These are phyloP conservation scores for Fusarium humuli DNA, from an alignment of 2,329 filamentous ascomycete species.

Conservation along the genomic window DNA sequence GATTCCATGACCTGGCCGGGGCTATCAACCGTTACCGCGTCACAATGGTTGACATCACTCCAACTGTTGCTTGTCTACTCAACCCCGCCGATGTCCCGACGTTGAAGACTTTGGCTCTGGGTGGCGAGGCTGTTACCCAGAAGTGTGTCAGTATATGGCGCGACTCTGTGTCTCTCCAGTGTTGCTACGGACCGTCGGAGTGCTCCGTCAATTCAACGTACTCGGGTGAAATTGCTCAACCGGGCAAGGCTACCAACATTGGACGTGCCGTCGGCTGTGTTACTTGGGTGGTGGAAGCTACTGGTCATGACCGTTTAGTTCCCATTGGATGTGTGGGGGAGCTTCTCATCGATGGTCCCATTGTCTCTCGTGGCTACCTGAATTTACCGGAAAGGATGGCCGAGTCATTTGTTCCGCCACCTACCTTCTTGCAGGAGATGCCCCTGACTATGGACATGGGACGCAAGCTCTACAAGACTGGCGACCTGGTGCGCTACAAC, in stretches of 20 bases:
- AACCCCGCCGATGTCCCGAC: slow-evolving; percentile 23
- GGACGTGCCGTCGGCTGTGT: slow-evolving; percentile 29
- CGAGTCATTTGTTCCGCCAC: slow-evolving; percentile 20
- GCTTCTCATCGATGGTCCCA: slow-evolving; percentile 35
- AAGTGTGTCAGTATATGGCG: slow-evolving; percentile 38
- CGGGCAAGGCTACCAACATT: slow-evolving; percentile 33
- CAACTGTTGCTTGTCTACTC: slow-evolving; percentile 34
- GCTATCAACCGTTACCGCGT: slow-evolving; percentile 25
- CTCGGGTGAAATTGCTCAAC: slow-evolving; percentile 19
- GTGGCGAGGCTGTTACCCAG: slow-evolving; percentile 30
- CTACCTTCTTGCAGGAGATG: neutral
- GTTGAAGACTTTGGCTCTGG: slow-evolving; percentile 28
- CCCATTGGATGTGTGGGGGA: slow-evolving; percentile 30
- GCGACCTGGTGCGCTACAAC: slow-evolving; percentile 60
- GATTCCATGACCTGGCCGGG: slow-evolving; percentile 27
- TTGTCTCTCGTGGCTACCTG: slow-evolving; percentile 37
- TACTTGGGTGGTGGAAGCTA: slow-evolving; percentile 29
- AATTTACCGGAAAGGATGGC: slow-evolving; percentile 32
- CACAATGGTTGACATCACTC: slow-evolving; percentile 33
- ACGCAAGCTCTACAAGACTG: slow-evolving; percentile 57
- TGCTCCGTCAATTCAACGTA: slow-evolving; percentile 33
- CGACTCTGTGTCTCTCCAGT: slow-evolving; percentile 29
- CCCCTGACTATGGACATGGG: neutral
- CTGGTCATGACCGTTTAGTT: slow-evolving; percentile 1
- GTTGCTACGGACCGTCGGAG: slow-evolving; percentile 35